These are phyloP conservation scores for Venturia carpophila DNA, from an alignment of 2,329 filamentous ascomycete genomes.

Conservation along the genomic window DNA sequence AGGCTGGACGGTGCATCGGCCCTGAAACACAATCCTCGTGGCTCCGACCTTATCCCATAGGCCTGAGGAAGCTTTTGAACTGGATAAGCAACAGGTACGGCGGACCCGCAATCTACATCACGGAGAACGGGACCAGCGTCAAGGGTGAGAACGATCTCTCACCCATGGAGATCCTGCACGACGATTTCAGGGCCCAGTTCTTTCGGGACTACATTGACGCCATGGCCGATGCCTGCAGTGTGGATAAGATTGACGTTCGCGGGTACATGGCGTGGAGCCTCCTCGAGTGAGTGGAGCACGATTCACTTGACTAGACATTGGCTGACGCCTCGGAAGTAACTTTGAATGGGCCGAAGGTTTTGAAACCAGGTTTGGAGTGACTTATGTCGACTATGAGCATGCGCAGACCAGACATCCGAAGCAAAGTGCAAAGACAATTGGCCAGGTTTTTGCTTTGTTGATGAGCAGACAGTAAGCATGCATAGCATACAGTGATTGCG, in stretches of 20 bases:
- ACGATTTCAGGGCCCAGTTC: conserved; percentile 75
- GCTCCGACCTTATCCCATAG: conserved; percentile 52
- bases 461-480: conserved; percentile 45
- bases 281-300: conserved; percentile 56
- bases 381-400: conserved; percentile 72
- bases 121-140: conserved; percentile 79
- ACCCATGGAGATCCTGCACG: conserved; percentile 62
- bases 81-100: conserved; percentile 74
- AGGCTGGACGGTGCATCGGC: conserved; percentile 65
- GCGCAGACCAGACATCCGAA: conserved; percentile 75
- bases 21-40: conserved; percentile 75
- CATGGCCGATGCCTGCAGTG: conserved; percentile 61
- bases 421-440: conserved; percentile 69
- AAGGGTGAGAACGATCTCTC: conserved; percentile 74
- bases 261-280: conserved; percentile 84
- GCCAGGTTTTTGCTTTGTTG: conserved; percentile 61
- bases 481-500: conserved; percentile 24
- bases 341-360: conserved; percentile 93
- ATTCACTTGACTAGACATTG: conserved; percentile 14
- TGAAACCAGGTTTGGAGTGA: conserved; percentile 76
- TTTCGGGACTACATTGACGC: conserved; percentile 70
- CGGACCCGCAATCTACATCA: conserved; percentile 73
- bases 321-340: conserved; percentile 46
- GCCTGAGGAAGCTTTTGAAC: conserved; percentile 40
- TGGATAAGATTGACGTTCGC: conserved; percentile 69